These are phyloP conservation scores for Colletotrichum sp. DNA, from an alignment of 2,329 filamentous ascomycete species.

Conservation along the genomic window DNA sequence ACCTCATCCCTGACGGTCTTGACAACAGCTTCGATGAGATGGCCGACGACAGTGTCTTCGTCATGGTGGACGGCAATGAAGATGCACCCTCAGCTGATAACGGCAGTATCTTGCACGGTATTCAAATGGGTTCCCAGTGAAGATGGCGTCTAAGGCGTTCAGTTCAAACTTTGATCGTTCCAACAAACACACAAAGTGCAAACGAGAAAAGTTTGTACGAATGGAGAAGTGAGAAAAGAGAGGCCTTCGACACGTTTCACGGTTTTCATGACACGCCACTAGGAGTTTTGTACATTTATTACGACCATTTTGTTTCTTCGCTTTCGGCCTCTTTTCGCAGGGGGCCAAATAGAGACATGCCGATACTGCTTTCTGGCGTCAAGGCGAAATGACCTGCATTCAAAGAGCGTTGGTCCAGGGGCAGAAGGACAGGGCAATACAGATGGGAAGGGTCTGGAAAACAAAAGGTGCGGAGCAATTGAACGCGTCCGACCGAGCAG, in stretches of 20 bases:
- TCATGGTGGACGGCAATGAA: neutral
- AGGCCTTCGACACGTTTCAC: neutral
- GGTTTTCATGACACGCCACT: neutral
- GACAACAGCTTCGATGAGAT: neutral
- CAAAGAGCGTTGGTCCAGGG: neutral
- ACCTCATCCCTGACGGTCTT: neutral
- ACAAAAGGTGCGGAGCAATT: neutral
- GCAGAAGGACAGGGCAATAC: neutral
- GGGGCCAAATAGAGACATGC: neutral
- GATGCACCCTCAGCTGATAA: constrained; percentile 1
- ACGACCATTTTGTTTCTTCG: neutral
- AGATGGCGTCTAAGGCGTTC: neutral
- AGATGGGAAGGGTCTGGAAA: neutral
- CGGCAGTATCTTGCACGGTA: neutral
- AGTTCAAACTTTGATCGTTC: neutral
- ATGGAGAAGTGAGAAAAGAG: neutral
- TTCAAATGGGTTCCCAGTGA: neutral
- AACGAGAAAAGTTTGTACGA: neutral
- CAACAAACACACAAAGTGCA: neutral
- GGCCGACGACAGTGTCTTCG: neutral
- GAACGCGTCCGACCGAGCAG: neutral
- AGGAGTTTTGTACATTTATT: constrained; percentile 10
- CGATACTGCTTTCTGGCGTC: neutral
- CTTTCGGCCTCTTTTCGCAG: neutral
- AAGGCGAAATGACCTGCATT: neutral